Conservation (phyloP, 1,284 basidiomycete species). For the Cutaneotrichosporon cavernicola region DNA sequence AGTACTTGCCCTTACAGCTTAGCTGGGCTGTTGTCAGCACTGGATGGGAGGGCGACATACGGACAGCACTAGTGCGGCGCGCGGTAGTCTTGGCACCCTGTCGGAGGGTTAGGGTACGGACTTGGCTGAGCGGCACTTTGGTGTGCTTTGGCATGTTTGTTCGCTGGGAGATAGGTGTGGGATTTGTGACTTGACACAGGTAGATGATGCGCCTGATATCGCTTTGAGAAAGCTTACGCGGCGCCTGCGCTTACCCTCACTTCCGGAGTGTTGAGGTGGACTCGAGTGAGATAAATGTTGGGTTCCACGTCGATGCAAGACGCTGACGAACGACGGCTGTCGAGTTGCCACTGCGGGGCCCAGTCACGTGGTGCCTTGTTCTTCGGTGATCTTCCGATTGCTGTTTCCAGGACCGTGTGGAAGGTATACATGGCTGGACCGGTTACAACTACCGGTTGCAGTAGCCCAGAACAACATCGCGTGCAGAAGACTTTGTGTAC, state of each 20-base stretch:
- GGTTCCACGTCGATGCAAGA: not conserved
- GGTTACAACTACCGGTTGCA: no score
- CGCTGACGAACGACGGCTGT: not conserved
- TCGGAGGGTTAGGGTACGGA: slow-evolving; percentile 78
- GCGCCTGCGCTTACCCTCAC: not conserved
- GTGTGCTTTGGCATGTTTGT: slow-evolving; percentile 18
- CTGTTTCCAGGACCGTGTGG: not conserved
- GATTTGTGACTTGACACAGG: no score
- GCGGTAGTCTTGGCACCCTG: slow-evolving; percentile 64
- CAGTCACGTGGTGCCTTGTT: not conserved
- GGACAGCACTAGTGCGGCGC: slow-evolving; percentile 66
- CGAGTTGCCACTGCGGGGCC: not conserved
- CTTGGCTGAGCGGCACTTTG: slow-evolving; percentile 63
- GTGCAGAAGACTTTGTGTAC: no score
- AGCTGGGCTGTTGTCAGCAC: slow-evolving; percentile 60
- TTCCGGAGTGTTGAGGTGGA: not conserved
- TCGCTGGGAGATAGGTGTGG: no score
- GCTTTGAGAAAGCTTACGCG: not conserved
- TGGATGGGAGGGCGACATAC: slow-evolving; percentile 34
- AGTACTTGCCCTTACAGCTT: slow-evolving; percentile 73
- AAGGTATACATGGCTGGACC: not conserved
- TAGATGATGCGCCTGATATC: not conserved
- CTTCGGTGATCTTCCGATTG: not conserved
- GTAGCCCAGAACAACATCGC: no score
- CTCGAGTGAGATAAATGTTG: not conserved